Evolutionary conservation across 305 asterid species (phyloP), one percentile per base, ranked within the genome.

Genomic region (Fraxinus xanthoxyloides): DNA sequence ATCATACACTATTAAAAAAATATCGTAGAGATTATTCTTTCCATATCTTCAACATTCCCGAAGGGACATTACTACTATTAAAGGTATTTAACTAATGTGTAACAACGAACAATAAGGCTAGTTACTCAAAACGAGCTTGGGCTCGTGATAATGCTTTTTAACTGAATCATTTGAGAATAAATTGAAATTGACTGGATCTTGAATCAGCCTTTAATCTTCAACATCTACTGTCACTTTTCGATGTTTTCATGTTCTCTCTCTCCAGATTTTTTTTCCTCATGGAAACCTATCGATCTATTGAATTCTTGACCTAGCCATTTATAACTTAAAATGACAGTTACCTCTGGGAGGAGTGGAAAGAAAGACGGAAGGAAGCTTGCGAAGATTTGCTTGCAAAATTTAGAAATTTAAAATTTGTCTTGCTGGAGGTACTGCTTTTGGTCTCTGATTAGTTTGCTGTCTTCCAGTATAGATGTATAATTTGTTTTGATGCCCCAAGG

Each of bases 291-390:
- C 23, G 78, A 48, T 72, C 80, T 72, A n/a, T 36, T 46, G 69
- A 81, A 48, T 70, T 54, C 59, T 79, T 74, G 61, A 74, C 70
- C 59, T 83, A 31, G 78, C 82, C 63, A 2, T 77, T 73, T 77
- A 59, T 85, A 23, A 81, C 82, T 77, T 82, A 87, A 78, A 63
- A 82, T 82, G 72, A 17, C 95, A 97, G 99, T 90, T 97, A 97
- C 84, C 83, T 97, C 76, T 93, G 92, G 90, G 99, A 96, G 86
- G 99, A 96, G 86, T 96, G 97, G 97, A 94, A 91, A 82, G 99
- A 93, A 90, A 88, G 94, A 91, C 90, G 86, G 75, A 90, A 85
- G 82, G 99, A 84, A 81, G 80, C 90, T 67, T 76, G 89, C 84
- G 96, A 91, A 82, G 95, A 89, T 85, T 84, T 93, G 81, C 79